Evolutionary conservation across 2,329 filamentous ascomycete genomes (phyloP), one percentile per base, ranked within the genome.

Genomic region (Dactylonectria estremocensis): DNA sequence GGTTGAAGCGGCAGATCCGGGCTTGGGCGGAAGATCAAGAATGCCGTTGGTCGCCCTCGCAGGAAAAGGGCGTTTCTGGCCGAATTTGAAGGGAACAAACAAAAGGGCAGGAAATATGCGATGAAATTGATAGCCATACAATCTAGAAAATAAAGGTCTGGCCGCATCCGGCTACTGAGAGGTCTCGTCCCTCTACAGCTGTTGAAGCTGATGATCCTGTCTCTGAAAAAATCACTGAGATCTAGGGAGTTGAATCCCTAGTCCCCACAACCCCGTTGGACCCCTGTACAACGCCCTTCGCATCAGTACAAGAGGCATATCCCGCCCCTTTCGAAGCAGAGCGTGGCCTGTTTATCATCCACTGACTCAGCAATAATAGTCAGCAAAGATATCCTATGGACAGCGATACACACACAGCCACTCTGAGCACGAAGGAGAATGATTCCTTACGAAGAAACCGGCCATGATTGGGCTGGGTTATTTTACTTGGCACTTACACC

Each of bases 371-470:
- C 92, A 71, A 90, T 89, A 77, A 88, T 88, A 89, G 89, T 91
- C 90, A 91, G 89, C 88, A 89, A 83, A 86, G 72, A 85, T 87
- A 86, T 87, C 89, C 88, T 93, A 90, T 87, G 90, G 89, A 89
- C 88, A 93, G 91, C 90, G 89, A 91, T 89, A 76, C 69, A 66
- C 83, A 87, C 87, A 63, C 20, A 87, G 90, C 91, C 90, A 93
- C 90, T 89, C 92, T 63, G 91, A 67, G 93, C 91, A 91, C 90
- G 91, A 90, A 79, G 91, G 92, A 89, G 91, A 88, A 89, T 80
- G 88, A 91, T 92, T 92, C 92, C 93, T 95, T 95, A 94, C 92
- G 91, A 93, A 90, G 90, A 92, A 91, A 89, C 86, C 87, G 46
- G 46, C 50, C 52, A 43, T 54, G 33, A 67, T 72, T 72, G 69